A percentile compares a stretch with the other conserved stretches of the same genome.
These are phyloP conservation scores for Globisporangium paroecandrum DNA, from an alignment of 352 stramenopile genomes.

Conservation along the genomic window DNA sequence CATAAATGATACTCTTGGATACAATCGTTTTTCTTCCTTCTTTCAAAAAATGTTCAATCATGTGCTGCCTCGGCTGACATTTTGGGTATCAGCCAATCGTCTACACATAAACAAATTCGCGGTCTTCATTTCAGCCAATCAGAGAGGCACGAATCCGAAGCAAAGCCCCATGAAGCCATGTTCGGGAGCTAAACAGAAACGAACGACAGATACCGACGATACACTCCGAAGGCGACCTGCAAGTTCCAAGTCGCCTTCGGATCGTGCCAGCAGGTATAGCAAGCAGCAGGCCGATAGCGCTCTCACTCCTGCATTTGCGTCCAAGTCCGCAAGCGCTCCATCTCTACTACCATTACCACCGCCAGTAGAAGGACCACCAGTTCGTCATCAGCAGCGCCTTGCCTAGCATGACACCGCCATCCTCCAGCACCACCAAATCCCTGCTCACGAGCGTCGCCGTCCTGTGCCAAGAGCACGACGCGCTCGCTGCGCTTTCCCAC, in stretches of 20 bases:
- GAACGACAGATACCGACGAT: no score
- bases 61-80: background rate
- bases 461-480: slow-evolving; percentile 2
- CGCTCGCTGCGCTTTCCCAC: slow-evolving; percentile 4
- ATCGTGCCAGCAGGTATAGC: background rate
- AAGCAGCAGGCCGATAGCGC: background rate
- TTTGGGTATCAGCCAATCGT: background rate
- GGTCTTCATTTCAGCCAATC: background rate
- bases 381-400: background rate
- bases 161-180: background rate
- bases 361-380: background rate
- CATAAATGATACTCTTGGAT: background rate
- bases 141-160: background rate
- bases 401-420: background rate
- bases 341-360: background rate
- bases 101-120: background rate
- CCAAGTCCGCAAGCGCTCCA: background rate
- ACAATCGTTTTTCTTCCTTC: background rate
- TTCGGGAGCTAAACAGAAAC: background rate
- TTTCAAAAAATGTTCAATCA: background rate
- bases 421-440: background rate
- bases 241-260: background rate
- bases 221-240: no score
- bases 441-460: slow-evolving; percentile 11
- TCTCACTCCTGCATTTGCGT: slow-evolving; percentile 1